These are phyloP conservation scores for Septoria petroselini DNA, from an alignment of 2,329 filamentous ascomycete species.

Conservation along the genomic window DNA sequence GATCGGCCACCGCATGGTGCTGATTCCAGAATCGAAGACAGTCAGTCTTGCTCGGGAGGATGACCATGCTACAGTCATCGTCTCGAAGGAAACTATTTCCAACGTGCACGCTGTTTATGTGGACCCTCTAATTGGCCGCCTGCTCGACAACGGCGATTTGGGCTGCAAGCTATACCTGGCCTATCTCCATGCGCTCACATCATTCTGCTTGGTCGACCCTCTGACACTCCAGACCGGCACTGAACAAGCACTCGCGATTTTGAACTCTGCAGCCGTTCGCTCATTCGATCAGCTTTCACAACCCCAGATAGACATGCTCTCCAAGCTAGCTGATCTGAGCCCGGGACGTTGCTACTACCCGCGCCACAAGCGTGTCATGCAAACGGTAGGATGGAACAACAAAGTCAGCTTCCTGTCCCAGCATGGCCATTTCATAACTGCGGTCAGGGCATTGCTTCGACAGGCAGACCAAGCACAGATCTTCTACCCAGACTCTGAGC, in stretches of 20 bases:
- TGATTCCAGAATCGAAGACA: conserved; percentile 43
- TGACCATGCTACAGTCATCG: conserved; percentile 41
- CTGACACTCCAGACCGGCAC: conserved; percentile 59
- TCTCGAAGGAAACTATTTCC: conserved; percentile 43
- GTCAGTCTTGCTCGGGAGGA: conserved; percentile 43
- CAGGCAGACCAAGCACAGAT: conserved; percentile 22
- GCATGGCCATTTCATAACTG: conserved; percentile 38
- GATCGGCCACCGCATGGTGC: conserved; percentile 46
- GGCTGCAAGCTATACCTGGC: conserved; percentile 39
- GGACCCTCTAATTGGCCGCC: conserved; percentile 56
- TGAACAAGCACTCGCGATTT: conserved; percentile 49
- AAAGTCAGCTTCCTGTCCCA: conserved; percentile 43
- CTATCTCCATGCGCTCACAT: conserved; percentile 59
- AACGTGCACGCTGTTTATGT: conserved; percentile 55
- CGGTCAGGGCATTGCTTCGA: conserved; percentile 31
- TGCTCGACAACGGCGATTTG: conserved; percentile 54
- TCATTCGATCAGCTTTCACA: conserved; percentile 30
- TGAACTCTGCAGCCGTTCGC: conserved; percentile 23
- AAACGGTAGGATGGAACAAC: conserved; percentile 45
- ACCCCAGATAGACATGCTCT: conserved; percentile 26
- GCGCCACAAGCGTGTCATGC: conserved; percentile 41
- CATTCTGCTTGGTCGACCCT: conserved; percentile 55
- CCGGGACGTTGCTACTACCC: conserved; percentile 48
- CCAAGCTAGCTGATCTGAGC: conserved; percentile 34
- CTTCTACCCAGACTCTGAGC: conserved; percentile 16